Conservation (phyloP, 1,139 yeast species). For the Candida dubliniensis region DNA sequence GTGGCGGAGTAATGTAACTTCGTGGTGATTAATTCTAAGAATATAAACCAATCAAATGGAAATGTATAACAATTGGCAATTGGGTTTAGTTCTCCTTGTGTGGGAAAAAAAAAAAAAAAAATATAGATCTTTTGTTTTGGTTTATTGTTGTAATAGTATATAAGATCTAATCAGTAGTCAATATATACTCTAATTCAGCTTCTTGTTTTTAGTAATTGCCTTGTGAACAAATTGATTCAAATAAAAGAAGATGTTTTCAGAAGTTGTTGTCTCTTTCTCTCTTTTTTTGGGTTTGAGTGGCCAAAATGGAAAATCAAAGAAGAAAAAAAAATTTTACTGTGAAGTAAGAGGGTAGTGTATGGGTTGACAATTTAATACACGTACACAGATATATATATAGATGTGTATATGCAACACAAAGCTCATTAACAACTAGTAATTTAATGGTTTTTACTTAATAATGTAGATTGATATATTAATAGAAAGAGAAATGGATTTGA, state of each 20-base stretch:
- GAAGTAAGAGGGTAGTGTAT: not conserved
- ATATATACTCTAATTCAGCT: conserved; percentile 14
- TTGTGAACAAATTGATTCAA: too few species aligned
- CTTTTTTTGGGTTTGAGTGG: not conserved
- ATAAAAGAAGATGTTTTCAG: too few species aligned
- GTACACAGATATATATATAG: not conserved
- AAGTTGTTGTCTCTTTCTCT: too few species aligned
- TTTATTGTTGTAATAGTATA: conserved; percentile 5
- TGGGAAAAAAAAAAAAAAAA: not conserved
- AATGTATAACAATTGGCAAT: too few species aligned
- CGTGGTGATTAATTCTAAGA: too few species aligned
- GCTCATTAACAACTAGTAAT: too few species aligned
- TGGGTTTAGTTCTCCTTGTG: too few species aligned
- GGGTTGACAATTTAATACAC: not conserved
- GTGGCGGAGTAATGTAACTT: not conserved
- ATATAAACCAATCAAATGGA: too few species aligned
- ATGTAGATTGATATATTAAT: too few species aligned
- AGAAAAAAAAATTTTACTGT: not conserved
- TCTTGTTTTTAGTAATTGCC: not conserved
- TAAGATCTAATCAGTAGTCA: conserved; percentile 38
- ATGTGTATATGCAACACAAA: too few species aligned
- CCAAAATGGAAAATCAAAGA: conserved; percentile 1
- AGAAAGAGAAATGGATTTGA: too few species aligned
- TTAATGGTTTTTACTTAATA: too few species aligned
- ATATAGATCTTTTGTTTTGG: not conserved